Evolutionary conservation across 306 rosid genomes (phyloP).

Genomic region (Ceratonia siliqua): DNA sequence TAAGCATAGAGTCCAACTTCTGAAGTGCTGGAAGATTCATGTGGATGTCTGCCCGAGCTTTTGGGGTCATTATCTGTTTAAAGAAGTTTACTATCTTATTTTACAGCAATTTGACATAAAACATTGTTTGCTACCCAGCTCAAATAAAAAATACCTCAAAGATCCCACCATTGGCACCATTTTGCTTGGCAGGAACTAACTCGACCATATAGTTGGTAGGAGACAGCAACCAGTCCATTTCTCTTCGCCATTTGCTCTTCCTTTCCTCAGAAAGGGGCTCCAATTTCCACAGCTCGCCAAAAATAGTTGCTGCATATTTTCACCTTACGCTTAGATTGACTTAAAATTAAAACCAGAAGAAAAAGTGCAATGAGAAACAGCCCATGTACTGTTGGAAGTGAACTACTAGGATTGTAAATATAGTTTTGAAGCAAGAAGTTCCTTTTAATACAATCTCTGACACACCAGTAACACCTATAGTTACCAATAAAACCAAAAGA

Average conservation of each 20-base stretch:
- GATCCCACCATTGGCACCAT: conserved; percentile 72
- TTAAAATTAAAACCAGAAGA: conserved; percentile 27
- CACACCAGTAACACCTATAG: neutral
- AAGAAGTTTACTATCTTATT: conserved; percentile 29
- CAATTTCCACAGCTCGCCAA: conserved; percentile 96
- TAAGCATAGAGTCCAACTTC: conserved; percentile 93
- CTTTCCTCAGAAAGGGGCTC: conserved; percentile 85
- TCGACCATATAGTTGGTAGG: conserved; percentile 95
- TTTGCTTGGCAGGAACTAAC: conserved; percentile 93
- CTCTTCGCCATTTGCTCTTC: conserved; percentile 75
- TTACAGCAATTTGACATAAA: conserved; percentile 6
- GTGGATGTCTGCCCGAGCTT: conserved; percentile 87
- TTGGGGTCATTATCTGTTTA: conserved; percentile 88
- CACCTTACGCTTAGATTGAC: conserved; percentile 13
- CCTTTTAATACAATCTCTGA: neutral
- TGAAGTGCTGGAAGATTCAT: conserved; percentile 95
- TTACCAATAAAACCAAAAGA: conserved; percentile 10
- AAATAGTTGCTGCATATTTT: conserved; percentile 64
- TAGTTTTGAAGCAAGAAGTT: neutral
- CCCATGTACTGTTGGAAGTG: conserved; percentile 12
- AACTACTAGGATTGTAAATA: neutral
- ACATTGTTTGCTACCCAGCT: neutral
- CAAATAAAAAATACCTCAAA: conserved; percentile 67
- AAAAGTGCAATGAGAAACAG: neutral
- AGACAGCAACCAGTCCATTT: conserved; percentile 91